Evolutionary conservation across 495 filamentous ascomycete genomes (phyloP).

Genomic region (Xylaria intraflava): DNA sequence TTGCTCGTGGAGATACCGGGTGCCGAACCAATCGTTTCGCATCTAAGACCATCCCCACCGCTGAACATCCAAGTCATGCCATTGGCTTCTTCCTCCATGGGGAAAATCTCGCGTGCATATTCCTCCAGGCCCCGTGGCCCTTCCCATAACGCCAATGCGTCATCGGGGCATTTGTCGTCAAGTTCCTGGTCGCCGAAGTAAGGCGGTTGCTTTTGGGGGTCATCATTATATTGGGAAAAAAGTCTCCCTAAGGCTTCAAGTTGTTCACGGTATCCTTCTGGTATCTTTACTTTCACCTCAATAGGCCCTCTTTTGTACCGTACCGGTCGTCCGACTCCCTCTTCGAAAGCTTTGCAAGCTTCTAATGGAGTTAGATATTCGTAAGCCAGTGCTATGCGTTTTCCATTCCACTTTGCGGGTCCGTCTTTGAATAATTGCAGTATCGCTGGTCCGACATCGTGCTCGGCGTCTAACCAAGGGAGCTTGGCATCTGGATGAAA

Average conservation of each 20-base stretch:
- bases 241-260: slow-evolving; percentile 65
- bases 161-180: slow-evolving; percentile 57
- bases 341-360: slow-evolving; percentile 71
- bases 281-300: slow-evolving; percentile 78
- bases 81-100: slow-evolving; percentile 88
- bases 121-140: slow-evolving; percentile 88
- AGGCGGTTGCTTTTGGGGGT: slow-evolving; percentile 45
- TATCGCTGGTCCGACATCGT: slow-evolving; percentile 91
- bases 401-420: slow-evolving; percentile 75
- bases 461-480: slow-evolving; percentile 96
- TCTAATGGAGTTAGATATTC: slow-evolving; percentile 78
- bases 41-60: slow-evolving; percentile 24
- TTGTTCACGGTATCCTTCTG: slow-evolving; percentile 83
- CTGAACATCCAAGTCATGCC: slow-evolving; percentile 83
- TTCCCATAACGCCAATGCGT: slow-evolving; percentile 78
- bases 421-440: slow-evolving; percentile 96
- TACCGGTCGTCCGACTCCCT: slow-evolving; percentile 70
- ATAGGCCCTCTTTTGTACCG: slow-evolving; percentile 71
- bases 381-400: slow-evolving; percentile 90
- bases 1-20: slow-evolving; percentile 18
- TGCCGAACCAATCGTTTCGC: background rate
- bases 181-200: slow-evolving; percentile 49
- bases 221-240: slow-evolving; percentile 51
- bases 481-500: slow-evolving; percentile 83
- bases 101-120: slow-evolving; percentile 92